A percentile compares a stretch with the other conserved stretches of the same genome.
phyloP scores from a whole-genome alignment of 169 alveolate species.

The Cryptosporidium canis region DNA sequence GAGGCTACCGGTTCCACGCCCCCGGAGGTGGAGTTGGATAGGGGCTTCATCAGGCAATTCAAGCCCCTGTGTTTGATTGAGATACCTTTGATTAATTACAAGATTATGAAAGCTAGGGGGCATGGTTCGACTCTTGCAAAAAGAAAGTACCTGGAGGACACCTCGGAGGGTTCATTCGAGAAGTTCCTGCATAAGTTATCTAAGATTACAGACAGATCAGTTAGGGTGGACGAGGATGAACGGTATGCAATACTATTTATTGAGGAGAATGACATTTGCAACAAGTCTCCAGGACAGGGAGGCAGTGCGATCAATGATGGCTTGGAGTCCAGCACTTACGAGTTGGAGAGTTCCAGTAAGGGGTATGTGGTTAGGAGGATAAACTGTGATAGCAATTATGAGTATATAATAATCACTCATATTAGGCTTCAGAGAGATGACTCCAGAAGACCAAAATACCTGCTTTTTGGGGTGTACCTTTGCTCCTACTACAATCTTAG shows the following conservation, averaged over 20 bases:
- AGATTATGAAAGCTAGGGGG: neutral
- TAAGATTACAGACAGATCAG: conserved; percentile 24
- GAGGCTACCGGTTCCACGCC: neutral
- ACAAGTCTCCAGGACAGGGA: neutral
- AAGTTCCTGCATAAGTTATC: conserved; percentile 34
- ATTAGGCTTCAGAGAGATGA: neutral
- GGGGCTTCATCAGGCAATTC: conserved; percentile 13
- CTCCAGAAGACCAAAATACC: neutral
- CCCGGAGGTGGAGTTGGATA: neutral
- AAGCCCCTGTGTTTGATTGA: conserved; percentile 32
- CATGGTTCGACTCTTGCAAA: neutral
- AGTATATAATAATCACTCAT: conserved; percentile 28
- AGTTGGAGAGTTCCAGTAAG: neutral
- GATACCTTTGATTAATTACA: conserved; percentile 18
- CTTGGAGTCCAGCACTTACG: neutral
- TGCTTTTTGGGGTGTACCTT: neutral
- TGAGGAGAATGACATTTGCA: conserved; percentile 10
- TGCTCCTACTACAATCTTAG: conserved; percentile 27
- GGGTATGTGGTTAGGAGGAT: neutral
- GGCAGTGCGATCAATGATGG: neutral
- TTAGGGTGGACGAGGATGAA: conserved; percentile 34
- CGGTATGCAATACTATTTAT: conserved; percentile 52
- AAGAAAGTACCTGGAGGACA: conserved; percentile 26
- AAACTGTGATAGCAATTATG: neutral
- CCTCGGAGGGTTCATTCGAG: conserved; percentile 47